Percentiles rank a stretch among this genome's conserved stretches.
Conservation (phyloP, 2,329 filamentous ascomycete species). For the Apiospora arundinis region DNA sequence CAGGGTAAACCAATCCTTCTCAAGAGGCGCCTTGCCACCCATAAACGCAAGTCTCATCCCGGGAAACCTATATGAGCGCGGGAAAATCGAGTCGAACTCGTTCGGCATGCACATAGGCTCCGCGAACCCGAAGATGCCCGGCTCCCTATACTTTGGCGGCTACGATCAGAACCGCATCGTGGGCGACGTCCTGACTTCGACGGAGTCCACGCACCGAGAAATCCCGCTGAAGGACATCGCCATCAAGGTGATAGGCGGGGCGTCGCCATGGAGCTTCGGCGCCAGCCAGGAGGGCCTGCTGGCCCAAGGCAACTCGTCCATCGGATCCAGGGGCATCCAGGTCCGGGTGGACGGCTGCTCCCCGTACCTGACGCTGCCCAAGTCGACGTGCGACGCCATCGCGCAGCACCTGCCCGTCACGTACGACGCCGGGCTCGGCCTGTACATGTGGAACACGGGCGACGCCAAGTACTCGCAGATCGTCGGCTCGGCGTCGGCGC, state of each 20-base stretch:
- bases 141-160: slow-evolving; percentile 47
- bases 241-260: slow-evolving; percentile 47
- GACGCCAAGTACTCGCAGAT: slow-evolving; percentile 44
- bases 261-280: slow-evolving; percentile 45
- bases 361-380: slow-evolving; percentile 49
- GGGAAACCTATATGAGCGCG: no score
- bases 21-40: no score
- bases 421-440: slow-evolving; percentile 42
- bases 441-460: slow-evolving; percentile 49
- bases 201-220: slow-evolving; percentile 31
- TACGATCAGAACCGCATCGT: slow-evolving; percentile 49
- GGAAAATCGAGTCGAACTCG: slow-evolving; percentile 29
- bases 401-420: slow-evolving; percentile 45
- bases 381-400: slow-evolving; percentile 48
- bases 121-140: slow-evolving; percentile 37
- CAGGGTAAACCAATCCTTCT: no score
- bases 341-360: slow-evolving; percentile 44
- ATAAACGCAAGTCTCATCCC: no score
- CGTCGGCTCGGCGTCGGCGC: slow-evolving; percentile 47
- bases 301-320: slow-evolving; percentile 36
- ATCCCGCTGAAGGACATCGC: slow-evolving; percentile 47
- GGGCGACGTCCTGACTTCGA: slow-evolving; percentile 38
- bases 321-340: slow-evolving; percentile 34
- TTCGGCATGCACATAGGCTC: slow-evolving; percentile 52
- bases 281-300: slow-evolving; percentile 38